Evolutionary conservation across 768 basidiomycete genomes (phyloP).

Genomic region (Pisolithus tinctorius): DNA sequence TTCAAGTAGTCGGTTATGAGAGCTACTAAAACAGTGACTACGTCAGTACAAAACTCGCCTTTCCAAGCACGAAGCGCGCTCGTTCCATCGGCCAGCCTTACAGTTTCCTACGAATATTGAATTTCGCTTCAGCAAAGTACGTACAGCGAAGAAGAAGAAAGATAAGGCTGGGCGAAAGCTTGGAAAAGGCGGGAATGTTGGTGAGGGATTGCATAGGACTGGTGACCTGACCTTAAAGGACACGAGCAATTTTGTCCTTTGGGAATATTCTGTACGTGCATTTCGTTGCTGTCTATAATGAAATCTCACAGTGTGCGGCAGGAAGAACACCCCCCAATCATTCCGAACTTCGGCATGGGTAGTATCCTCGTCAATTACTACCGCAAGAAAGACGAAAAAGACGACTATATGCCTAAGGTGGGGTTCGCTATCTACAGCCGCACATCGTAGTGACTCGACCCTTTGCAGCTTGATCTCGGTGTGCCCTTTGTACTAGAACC

Average conservation of each 20-base stretch:
- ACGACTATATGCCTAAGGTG: constrained; percentile 89
- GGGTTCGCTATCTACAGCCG: constrained; percentile 10
- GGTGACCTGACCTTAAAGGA: constrained; percentile 86
- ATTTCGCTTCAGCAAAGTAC: constrained; percentile 83
- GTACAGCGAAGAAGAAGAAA: constrained; percentile 93
- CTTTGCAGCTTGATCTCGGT: constrained; percentile 72
- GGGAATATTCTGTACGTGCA: constrained; percentile 85
- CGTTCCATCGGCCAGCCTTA: constrained; percentile 90
- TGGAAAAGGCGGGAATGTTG: constrained; percentile 82
- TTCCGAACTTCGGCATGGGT: constrained; percentile 97
- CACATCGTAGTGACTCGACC: neutral
- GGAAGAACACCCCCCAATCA: constrained; percentile 97
- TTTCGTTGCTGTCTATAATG: neutral
- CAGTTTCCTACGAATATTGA: constrained; percentile 93
- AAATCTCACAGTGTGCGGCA: constrained; percentile 26
- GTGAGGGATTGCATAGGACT: constrained; percentile 77
- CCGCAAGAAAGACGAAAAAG: constrained; percentile 90
- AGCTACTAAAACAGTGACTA: constrained; percentile 1
- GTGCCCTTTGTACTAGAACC: constrained; percentile 95
- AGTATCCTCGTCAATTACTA: constrained; percentile 97
- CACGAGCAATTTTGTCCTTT: constrained; percentile 87
- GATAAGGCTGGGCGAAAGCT: constrained; percentile 88
- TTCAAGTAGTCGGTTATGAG: neutral
- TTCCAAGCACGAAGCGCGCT: constrained; percentile 88
- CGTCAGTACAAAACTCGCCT: constrained; percentile 88